Base-by-base conservation (phyloP, 208 protist genomes). In the Crithidia expoeki region DNA sequence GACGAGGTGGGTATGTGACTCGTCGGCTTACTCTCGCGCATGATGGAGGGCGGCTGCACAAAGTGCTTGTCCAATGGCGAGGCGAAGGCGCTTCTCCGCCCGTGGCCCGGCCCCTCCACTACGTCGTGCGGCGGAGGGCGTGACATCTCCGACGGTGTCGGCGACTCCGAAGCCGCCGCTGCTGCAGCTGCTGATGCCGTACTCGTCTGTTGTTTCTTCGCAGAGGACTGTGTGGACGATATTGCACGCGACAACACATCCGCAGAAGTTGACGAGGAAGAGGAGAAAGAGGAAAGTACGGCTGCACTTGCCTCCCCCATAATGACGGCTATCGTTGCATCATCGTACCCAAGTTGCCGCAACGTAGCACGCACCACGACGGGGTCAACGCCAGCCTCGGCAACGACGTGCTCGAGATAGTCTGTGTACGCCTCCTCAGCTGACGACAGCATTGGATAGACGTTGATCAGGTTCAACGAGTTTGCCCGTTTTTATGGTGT, bases 321-420 rank as follows among this genome's bases (percentile, higher is more conserved):
- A 30, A 93, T 86, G 14, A 74, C 56, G 28, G 72, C 73, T 17
- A 93, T 61, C 3, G 32, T 74, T 4, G 12, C 40, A 16, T 72
- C 70, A 61, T 76, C 64, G 55, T 84, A 84, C 50, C 84, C 87
- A 10, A 93, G 65, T 28, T 74, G 76, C 21, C 53, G 40, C 34
- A 93, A 76, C 16, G 84, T 84, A n/a, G 72, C 57, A 2, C 70
- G 79, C 49, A 93, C 84, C n/a, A 88, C 64, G 28, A n/a, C 59
- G 33, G 73, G 50, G 63, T 93, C 80, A 28, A 93, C 75, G 12
- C 30, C 64, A 16, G 62, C 61, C 2, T 51, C 49, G 4, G 81
- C 61, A 3, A 84, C 42, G 23, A 52, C 49, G 46, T 59, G 64
- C 30, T 74, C 53, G 59, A 93, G 70, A 62, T 90, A 93, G 32